A percentile compares a stretch with the other conserved stretches of the same genome.
Conservation (phyloP, 1,284 basidiomycete species). For the Boletus mariae region DNA sequence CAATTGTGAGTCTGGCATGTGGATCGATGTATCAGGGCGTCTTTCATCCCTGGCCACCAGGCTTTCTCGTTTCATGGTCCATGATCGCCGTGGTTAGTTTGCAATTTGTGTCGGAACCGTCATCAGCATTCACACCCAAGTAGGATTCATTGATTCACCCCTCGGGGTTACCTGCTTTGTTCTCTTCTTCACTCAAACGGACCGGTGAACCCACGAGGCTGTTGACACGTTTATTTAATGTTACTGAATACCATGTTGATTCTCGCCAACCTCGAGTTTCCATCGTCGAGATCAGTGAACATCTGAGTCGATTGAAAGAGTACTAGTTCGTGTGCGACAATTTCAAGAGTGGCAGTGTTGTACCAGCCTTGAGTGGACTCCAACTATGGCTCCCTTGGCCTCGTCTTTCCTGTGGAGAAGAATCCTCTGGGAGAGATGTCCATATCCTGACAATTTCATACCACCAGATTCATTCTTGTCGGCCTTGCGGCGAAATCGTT, state of each 20-base stretch:
- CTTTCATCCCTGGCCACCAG: slow-evolving; percentile 27
- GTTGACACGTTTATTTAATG: slow-evolving; percentile 35
- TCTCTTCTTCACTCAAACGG: slow-evolving; percentile 10
- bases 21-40: slow-evolving; percentile 16
- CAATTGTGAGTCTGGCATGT: slow-evolving; percentile 23
- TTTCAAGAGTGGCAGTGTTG: neutral
- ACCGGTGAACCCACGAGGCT: slow-evolving; percentile 30
- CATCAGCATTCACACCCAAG: slow-evolving; percentile 18
- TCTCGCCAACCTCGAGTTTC: slow-evolving; percentile 9
- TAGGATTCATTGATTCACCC: slow-evolving; percentile 32
- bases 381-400: too few relatives aligned
- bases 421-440: slow-evolving; percentile 80
- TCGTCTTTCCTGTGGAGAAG: slow-evolving; percentile 59
- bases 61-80: slow-evolving; percentile 33
- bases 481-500: slow-evolving; percentile 75
- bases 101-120: slow-evolving; percentile 35
- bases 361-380: too few relatives aligned
- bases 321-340: too few relatives aligned
- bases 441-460: slow-evolving; percentile 84
- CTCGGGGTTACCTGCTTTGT: slow-evolving; percentile 28
- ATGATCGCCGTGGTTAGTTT: slow-evolving; percentile 31
- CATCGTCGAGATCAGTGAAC: neutral
- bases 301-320: neutral
- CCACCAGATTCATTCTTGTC: slow-evolving; percentile 77
- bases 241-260: slow-evolving; percentile 19